A percentile compares a stretch with the other conserved stretches of the same genome.
Evolutionary conservation across 495 filamentous ascomycete species (phyloP).

Genomic region (Hypoxylon fragiforme): DNA sequence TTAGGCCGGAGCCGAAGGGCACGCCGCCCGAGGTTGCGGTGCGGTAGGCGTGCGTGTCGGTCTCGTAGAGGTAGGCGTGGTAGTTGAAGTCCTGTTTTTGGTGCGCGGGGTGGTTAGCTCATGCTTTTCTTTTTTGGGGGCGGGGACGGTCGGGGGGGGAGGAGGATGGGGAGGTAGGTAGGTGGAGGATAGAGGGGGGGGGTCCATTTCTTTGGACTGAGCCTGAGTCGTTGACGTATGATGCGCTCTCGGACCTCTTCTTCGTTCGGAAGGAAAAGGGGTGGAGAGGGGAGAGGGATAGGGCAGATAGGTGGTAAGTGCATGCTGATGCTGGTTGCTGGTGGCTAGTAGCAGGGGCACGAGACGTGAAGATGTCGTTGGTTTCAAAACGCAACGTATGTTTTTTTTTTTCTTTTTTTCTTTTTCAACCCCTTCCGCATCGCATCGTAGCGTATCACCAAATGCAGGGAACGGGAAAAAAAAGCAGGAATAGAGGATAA

Average conservation of each 20-base stretch:
- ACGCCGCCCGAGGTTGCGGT: constrained; percentile 64
- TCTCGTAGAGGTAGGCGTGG: constrained; percentile 59
- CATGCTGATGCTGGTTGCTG: no score
- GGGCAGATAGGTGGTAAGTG: no score
- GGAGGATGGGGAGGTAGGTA: no score
- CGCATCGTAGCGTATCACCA: no score
- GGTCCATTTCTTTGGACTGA: no score
- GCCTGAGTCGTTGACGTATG: no score
- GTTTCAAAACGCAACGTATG: constrained; percentile 11
- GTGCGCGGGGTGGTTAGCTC: constrained; percentile 10
- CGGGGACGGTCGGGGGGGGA: no score
- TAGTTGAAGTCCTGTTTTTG: constrained; percentile 62
- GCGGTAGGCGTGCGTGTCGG: constrained; percentile 58
- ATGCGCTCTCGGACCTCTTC: constrained; percentile 17
- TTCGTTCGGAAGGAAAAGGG: constrained; percentile 8
- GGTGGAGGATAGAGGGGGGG: no score
- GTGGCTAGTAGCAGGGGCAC: no score
- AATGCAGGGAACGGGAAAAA: background rate
- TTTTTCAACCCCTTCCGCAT: no score
- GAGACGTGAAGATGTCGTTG: constrained; percentile 5
- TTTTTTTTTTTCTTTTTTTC: no score
- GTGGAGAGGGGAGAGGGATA: no score
- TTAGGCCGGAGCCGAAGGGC: constrained; percentile 62
- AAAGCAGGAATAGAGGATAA: background rate
- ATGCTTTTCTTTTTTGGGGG: constrained; percentile 1